Percentiles rank a stretch among this genome's conserved stretches.
Conservation (phyloP, 202 grass and related monocot genomes). For the Musa balbisiana region DNA sequence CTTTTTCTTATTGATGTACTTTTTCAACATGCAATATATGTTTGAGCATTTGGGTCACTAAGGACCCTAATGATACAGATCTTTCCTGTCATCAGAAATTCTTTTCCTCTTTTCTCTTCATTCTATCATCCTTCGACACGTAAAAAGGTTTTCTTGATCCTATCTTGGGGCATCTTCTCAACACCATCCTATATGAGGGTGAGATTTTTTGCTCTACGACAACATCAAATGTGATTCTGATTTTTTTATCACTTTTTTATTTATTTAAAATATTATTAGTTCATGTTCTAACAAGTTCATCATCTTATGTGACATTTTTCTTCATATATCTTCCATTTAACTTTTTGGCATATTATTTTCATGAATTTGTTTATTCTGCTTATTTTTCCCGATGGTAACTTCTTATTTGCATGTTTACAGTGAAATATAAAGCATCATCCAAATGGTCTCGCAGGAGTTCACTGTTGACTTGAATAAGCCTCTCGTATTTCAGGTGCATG, state of each 20-base stretch:
- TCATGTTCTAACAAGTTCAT: neutral
- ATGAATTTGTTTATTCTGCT: neutral
- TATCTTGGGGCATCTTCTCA: too few relatives aligned
- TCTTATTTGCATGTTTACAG: neutral
- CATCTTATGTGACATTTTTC: neutral
- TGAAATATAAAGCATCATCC: slow-evolving; percentile 13
- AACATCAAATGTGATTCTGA: neutral
- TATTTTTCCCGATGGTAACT: neutral
- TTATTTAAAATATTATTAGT: neutral
- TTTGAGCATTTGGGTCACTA: too few relatives aligned
- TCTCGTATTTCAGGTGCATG: slow-evolving; percentile 87
- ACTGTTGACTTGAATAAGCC: slow-evolving; percentile 79
- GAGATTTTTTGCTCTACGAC: too few relatives aligned
- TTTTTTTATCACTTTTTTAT: neutral
- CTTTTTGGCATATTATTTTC: neutral
- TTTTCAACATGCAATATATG: too few relatives aligned
- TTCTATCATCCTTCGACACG: too few relatives aligned
- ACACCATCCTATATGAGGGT: too few relatives aligned
- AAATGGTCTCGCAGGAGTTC: slow-evolving; percentile 68
- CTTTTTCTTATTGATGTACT: too few relatives aligned
- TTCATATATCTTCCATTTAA: neutral
- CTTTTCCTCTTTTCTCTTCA: too few relatives aligned
- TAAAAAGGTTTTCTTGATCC: too few relatives aligned
- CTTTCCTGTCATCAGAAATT: too few relatives aligned
- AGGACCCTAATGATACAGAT: too few relatives aligned